A percentile compares a stretch with the other conserved stretches of the same genome.
Conservation (phyloP, 192 early-diverging fungal species). For the Physocladia obscura region DNA sequence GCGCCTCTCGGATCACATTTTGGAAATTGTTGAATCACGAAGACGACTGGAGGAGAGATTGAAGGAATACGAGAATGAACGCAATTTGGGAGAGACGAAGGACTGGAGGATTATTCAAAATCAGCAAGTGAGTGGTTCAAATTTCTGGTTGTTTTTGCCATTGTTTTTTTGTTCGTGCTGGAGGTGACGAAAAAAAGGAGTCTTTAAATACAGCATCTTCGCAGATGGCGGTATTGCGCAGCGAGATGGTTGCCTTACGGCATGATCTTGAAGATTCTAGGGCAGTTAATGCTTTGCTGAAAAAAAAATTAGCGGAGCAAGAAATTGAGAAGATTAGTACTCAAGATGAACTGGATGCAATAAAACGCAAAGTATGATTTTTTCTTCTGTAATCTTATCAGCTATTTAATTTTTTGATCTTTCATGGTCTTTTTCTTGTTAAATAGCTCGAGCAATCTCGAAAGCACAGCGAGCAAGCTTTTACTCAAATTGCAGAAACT, state of each 20-base stretch:
- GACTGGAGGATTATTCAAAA: conserved; percentile 26
- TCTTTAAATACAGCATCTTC: not conserved
- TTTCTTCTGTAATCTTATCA: not conserved
- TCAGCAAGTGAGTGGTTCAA: conserved; percentile 15
- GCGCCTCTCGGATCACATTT: not conserved
- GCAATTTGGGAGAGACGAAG: not conserved
- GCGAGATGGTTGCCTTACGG: conserved; percentile 4
- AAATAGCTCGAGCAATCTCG: conserved; percentile 29
- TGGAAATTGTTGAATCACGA: not conserved
- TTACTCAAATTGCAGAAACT: conserved; percentile 23
- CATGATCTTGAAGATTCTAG: conserved; percentile 22
- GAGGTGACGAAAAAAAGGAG: not conserved
- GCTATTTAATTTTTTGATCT: not conserved
- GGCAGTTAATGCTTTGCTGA: not conserved
- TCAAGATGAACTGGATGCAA: not conserved
- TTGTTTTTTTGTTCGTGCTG: not conserved
- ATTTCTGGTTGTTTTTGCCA: not conserved
- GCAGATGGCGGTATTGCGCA: conserved; percentile 9
- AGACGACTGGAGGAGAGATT: not conserved
- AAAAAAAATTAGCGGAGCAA: not conserved
- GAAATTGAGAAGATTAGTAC: not conserved
- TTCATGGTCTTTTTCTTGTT: no score
- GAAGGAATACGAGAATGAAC: not conserved
- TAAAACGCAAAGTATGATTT: not conserved
- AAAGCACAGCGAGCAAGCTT: conserved; percentile 31